phyloP scores from a whole-genome alignment of 2,329 filamentous ascomycete genomes.

The Huntiella omanensis region DNA sequence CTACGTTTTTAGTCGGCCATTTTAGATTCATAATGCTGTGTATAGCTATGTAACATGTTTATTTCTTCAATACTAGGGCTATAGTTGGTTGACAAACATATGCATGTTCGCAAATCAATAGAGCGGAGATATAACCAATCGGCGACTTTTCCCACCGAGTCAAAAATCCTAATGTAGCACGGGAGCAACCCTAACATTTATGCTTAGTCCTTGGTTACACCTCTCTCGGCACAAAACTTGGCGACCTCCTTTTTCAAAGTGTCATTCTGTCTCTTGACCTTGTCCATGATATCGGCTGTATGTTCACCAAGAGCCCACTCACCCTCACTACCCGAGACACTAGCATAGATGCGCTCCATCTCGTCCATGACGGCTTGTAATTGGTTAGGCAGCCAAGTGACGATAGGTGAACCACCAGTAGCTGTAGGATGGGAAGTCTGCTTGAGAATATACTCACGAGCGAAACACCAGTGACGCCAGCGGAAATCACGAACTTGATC shows the following conservation, averaged over 20 bases:
- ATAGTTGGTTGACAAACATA: neutral
- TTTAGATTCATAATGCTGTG: neutral
- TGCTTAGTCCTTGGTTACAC: constrained; percentile 16
- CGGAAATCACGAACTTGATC: constrained; percentile 66
- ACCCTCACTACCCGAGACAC: constrained; percentile 23
- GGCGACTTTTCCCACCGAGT: neutral
- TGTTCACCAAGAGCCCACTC: constrained; percentile 25
- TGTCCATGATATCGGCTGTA: constrained; percentile 46
- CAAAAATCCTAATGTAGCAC: neutral
- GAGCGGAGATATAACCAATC: neutral
- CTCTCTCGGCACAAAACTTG: constrained; percentile 52
- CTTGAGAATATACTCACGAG: constrained; percentile 68
- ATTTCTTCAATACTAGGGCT: neutral
- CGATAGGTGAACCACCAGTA: constrained; percentile 64
- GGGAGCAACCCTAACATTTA: neutral
- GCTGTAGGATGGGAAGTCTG: constrained; percentile 57
- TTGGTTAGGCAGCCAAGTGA: constrained; percentile 73
- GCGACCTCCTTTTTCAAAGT: constrained; percentile 54
- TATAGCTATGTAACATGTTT: neutral
- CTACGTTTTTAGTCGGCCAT: neutral
- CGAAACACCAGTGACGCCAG: constrained; percentile 76
- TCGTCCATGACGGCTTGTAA: constrained; percentile 53
- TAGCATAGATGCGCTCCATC: constrained; percentile 41
- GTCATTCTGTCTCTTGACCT: constrained; percentile 41
- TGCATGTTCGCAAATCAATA: neutral